Evolutionary conservation across 768 basidiomycete species (phyloP).

Genomic region (Leccinellum rugosiceps): DNA sequence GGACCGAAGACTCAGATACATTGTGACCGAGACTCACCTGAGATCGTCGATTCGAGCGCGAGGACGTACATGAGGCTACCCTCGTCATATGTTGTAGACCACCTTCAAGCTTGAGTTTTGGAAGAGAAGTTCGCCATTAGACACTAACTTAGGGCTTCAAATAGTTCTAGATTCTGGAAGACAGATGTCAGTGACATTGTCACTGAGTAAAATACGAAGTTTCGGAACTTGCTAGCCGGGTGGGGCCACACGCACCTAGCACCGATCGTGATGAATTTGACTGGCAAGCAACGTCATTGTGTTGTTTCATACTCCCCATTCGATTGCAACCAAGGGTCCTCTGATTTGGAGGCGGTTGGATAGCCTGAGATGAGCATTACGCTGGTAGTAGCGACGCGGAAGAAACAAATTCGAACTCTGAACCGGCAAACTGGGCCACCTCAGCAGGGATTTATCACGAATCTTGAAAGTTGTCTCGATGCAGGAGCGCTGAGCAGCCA

Average conservation of each 20-base stretch:
- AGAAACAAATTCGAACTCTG: not conserved
- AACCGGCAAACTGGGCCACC: too few relatives aligned
- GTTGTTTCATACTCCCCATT: not conserved
- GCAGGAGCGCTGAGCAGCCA: too few relatives aligned
- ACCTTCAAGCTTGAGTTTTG: not conserved
- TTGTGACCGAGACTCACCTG: not conserved
- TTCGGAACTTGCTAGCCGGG: not conserved
- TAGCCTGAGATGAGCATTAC: not conserved
- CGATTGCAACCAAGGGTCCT: not conserved
- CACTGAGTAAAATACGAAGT: not conserved
- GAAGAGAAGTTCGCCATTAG: not conserved
- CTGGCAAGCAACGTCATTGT: not conserved
- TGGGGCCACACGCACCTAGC: not conserved
- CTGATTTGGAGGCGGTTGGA: not conserved
- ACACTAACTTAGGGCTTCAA: not conserved
- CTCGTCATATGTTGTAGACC: not conserved
- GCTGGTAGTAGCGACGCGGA: not conserved
- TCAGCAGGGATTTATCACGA: too few relatives aligned
- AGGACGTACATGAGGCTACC: not conserved
- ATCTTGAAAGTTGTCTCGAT: too few relatives aligned
- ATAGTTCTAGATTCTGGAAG: not conserved
- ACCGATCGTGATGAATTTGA: not conserved
- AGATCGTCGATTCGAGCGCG: not conserved
- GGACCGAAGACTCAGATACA: not conserved
- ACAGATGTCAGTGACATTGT: not conserved